Conservation (phyloP, 2,329 filamentous ascomycete species). For the Cytospora piceae region DNA sequence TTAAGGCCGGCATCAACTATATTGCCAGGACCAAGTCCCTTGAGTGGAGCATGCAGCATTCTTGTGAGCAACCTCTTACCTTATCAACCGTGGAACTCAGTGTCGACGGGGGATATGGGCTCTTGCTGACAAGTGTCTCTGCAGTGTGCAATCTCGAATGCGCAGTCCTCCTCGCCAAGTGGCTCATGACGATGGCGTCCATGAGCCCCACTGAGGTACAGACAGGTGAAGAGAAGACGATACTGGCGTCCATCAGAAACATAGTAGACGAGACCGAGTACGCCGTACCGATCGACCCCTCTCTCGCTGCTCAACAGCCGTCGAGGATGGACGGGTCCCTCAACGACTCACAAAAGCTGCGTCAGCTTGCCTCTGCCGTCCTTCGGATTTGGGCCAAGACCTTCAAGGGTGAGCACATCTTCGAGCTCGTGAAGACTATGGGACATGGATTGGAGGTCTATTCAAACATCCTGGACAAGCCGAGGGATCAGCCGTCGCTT, state of each 20-base stretch:
- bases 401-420: conserved; percentile 64
- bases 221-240: conserved; percentile 55
- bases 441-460: conserved; percentile 60
- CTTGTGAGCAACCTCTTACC: conserved; percentile 47
- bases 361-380: conserved; percentile 61
- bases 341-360: conserved; percentile 55
- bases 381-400: conserved; percentile 65
- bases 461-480: conserved; percentile 60
- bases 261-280: conserved; percentile 68
- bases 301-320: conserved; percentile 49
- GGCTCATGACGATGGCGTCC: conserved; percentile 60
- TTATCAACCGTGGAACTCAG: not conserved
- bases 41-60: conserved; percentile 67
- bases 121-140: conserved; percentile 1
- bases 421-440: conserved; percentile 63
- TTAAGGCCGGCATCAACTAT: conserved; percentile 66
- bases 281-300: conserved; percentile 62
- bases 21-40: conserved; percentile 63
- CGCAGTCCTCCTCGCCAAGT: conserved; percentile 63
- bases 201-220: conserved; percentile 55
- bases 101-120: not conserved
- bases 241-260: conserved; percentile 59
- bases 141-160: conserved; percentile 65
- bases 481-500: conserved; percentile 51
- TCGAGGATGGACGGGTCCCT: conserved; percentile 47